These are phyloP conservation scores for Laguncularia racemosa DNA, from an alignment of 345 rosid species.

Conservation along the genomic window DNA sequence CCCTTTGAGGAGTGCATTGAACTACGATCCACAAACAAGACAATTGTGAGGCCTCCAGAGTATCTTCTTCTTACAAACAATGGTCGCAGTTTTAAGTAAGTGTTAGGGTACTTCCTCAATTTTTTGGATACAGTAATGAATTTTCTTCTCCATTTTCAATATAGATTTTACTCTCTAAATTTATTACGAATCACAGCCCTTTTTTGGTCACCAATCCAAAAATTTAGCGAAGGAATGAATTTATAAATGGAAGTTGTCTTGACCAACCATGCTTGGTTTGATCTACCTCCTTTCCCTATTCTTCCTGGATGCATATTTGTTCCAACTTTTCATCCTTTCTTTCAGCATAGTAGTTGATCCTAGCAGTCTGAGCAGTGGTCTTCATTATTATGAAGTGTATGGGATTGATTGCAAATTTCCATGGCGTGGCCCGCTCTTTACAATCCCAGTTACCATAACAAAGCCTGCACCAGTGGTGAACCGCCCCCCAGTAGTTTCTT, in stretches of 20 bases:
- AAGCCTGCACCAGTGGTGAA: conserved; percentile 55
- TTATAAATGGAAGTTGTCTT: too few relatives aligned
- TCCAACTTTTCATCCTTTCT: conserved; percentile 14
- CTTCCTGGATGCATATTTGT: not conserved
- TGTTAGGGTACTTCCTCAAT: conserved; percentile 19
- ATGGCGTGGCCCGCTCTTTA: conserved; percentile 89
- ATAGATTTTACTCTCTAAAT: not conserved
- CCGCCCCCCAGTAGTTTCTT: conserved; percentile 66
- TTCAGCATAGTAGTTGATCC: conserved; percentile 94
- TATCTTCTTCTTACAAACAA: conserved; percentile 85
- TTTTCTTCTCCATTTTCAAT: conserved; percentile 1
- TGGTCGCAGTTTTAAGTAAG: conserved; percentile 95
- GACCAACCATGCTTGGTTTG: too few relatives aligned
- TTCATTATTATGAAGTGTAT: conserved; percentile 82
- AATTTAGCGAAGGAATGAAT: too few relatives aligned
- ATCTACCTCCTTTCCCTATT: not conserved
- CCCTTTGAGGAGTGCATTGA: conserved; percentile 92
- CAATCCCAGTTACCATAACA: conserved; percentile 78
- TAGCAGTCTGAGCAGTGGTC: conserved; percentile 67
- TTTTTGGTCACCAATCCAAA: not conserved
- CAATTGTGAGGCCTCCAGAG: conserved; percentile 73
- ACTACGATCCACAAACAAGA: conserved; percentile 61
- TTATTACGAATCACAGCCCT: not conserved
- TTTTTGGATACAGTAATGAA: not conserved
- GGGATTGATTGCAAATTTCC: conserved; percentile 95